A percentile compares a stretch with the other conserved stretches of the same genome.
These are phyloP conservation scores for Pichia sp. DNA, from an alignment of 1,139 yeast genomes.

Conservation along the genomic window DNA sequence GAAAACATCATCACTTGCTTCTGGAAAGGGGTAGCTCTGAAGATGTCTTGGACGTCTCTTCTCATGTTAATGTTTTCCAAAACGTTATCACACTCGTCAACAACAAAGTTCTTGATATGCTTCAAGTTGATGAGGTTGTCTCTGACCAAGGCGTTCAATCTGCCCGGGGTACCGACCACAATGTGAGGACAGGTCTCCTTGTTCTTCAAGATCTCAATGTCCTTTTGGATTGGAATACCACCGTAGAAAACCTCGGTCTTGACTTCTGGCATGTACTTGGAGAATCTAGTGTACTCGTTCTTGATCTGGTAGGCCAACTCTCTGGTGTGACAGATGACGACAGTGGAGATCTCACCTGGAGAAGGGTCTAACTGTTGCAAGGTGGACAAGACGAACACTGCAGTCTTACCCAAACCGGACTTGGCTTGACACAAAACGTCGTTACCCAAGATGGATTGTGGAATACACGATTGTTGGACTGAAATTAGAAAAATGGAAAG, in stretches of 20 bases:
- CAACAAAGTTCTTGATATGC: slow-evolving; percentile 90
- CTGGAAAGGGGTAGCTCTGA: slow-evolving; percentile 96
- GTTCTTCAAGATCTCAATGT: slow-evolving; percentile 82
- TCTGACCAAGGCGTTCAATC: slow-evolving; percentile 88
- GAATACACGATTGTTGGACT: slow-evolving; percentile 98
- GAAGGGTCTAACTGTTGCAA: slow-evolving; percentile 97
- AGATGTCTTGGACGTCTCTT: slow-evolving; percentile 96
- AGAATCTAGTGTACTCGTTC: slow-evolving; percentile 95
- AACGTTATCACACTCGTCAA: slow-evolving; percentile 98
- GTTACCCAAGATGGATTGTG: slow-evolving; percentile 96
- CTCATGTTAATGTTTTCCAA: slow-evolving; percentile 88
- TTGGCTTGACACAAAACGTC: slow-evolving; percentile 98
- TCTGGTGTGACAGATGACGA: slow-evolving; percentile 96
- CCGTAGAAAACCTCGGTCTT: slow-evolving; percentile 96
- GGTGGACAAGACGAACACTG: slow-evolving; percentile 93
- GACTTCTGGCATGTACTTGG: slow-evolving; percentile 98
- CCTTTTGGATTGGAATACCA: slow-evolving; percentile 85
- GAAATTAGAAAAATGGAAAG: slow-evolving; percentile 21
- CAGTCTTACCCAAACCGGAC: slow-evolving; percentile 99
- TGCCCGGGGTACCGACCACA: slow-evolving; percentile 97
- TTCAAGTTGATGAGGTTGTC: slow-evolving; percentile 85
- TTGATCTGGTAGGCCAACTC: slow-evolving; percentile 98
- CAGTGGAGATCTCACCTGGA: slow-evolving; percentile 91
- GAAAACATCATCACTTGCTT: slow-evolving; percentile 99
- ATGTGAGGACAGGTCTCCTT: slow-evolving; percentile 96